Conservation (phyloP, 78 protist genomes). For the Paratrimastix pyriformis region DNA sequence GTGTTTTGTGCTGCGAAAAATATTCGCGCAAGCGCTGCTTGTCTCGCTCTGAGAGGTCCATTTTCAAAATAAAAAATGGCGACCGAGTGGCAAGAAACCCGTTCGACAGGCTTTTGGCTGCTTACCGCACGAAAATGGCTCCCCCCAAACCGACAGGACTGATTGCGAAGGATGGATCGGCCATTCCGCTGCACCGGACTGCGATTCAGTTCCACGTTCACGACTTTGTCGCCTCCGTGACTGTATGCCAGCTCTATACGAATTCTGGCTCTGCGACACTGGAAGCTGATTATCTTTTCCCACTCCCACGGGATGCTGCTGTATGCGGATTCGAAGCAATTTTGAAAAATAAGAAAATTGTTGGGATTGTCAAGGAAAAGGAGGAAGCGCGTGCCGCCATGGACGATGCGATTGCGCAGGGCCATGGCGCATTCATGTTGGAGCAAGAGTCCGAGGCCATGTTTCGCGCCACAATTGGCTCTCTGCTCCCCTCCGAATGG, state of each 20-base stretch:
- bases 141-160: too few relatives aligned
- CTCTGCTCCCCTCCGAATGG: conserved; percentile 50
- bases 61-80: too few relatives aligned
- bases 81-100: too few relatives aligned
- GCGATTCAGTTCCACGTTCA: too few relatives aligned
- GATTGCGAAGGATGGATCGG: too few relatives aligned
- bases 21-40: too few relatives aligned
- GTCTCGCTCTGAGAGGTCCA: too few relatives aligned
- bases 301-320: conserved; percentile 68
- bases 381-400: conserved; percentile 53
- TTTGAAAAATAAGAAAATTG: conserved; percentile 53
- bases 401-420: conserved; percentile 46
- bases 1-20: too few relatives aligned
- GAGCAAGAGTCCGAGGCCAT: conserved; percentile 61
- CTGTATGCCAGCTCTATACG: not conserved
- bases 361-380: conserved; percentile 68
- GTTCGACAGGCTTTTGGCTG: too few relatives aligned
- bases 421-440: conserved; percentile 65
- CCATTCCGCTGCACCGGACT: too few relatives aligned
- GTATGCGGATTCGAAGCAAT: conserved; percentile 73
- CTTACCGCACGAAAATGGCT: too few relatives aligned
- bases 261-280: not conserved
- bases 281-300: conserved; percentile 66
- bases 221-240: not conserved
- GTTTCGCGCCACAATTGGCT: conserved; percentile 64